A percentile compares a stretch with the other conserved stretches of the same genome.
These are phyloP conservation scores for Microdochium paspali DNA, from an alignment of 2,329 filamentous ascomycete species.

Conservation along the genomic window DNA sequence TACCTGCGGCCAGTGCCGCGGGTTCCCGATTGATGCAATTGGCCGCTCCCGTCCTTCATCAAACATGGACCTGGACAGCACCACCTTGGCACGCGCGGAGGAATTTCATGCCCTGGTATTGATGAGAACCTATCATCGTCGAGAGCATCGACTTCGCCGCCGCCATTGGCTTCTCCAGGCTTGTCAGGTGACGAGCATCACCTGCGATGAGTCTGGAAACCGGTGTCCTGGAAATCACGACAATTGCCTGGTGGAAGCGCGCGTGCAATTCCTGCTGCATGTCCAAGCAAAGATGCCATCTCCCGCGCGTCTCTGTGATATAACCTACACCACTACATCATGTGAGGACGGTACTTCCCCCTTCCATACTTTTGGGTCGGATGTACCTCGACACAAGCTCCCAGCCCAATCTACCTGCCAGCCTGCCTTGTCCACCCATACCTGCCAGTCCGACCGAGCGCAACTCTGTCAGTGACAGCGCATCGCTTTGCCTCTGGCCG, in stretches of 20 bases:
- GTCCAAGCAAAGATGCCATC: neutral
- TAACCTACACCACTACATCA: neutral
- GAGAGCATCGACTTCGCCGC: conserved; percentile 27
- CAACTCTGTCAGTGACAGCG: neutral
- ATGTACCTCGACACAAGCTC: neutral
- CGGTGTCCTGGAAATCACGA: conserved; percentile 21
- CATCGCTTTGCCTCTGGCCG: neutral
- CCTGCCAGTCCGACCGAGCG: neutral
- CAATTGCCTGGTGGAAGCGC: conserved; percentile 6
- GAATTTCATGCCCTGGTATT: conserved; percentile 19
- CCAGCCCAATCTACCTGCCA: neutral
- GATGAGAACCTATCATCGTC: conserved; percentile 41
- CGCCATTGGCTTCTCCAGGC: conserved; percentile 34
- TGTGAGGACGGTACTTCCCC: neutral
- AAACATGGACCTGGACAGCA: neutral
- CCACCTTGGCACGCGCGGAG: conserved; percentile 6
- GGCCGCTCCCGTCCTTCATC: neutral
- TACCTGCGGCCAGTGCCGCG: neutral
- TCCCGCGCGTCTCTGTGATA: neutral
- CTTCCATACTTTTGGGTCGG: conserved; percentile 3
- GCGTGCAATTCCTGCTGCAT: conserved; percentile 1
- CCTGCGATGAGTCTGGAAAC: conserved; percentile 28
- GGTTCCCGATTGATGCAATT: neutral
- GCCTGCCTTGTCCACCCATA: no score
- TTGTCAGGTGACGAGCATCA: conserved; percentile 42